Evolutionary conservation across 2,329 filamentous ascomycete species (phyloP), one percentile per base, ranked within the genome.

Genomic region (Didymella glomerata): DNA sequence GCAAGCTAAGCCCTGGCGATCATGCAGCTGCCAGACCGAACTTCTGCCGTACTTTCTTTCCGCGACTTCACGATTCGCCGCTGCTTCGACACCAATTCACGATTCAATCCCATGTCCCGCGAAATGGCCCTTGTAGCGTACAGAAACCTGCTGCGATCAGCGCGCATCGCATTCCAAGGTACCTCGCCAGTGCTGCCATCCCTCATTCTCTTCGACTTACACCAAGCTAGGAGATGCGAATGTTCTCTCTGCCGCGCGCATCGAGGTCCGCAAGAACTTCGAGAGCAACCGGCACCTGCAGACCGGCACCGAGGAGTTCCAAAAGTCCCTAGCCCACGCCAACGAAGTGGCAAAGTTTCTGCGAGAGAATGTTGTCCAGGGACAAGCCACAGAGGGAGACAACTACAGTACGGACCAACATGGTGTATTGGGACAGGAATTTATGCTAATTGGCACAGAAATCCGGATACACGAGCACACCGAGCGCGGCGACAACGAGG

Each of bases 401-500:
- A 82, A 76, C 42, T 92, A 88, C 68, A 85, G 90, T 91, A 80
- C 57, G 88, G 40, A 30, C 11, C 25, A 22, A 28, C 8, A 28
- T 28, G 27, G 8, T 28, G 8, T 8, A 28, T 28, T 28, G 27
- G 27, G 7, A 28, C 27, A 28, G 36, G 14, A 5, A 10, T 20
- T 50, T 8, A 42, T 52, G 44, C 67, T 72, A 62, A 73, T 53
- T 40, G 25, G 22, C 56, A 54, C 48, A 97, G 93, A 90, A 74
- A 80, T 98, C 57, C 85, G 89, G 50, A 97, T 99, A 78, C 95
- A 98, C 76, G 86, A 96, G 61, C 82, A 96, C 65, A 99, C 90
- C 28, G 94, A 99, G 78, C 85, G 92, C 65, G 93, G 95, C 53
- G 91, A 98, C 79, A 99, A 99, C 74, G 93, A 97, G 68, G 91